phyloP scores from a whole-genome alignment of 2,329 filamentous ascomycete species.

The Diaporthe velutina region DNA sequence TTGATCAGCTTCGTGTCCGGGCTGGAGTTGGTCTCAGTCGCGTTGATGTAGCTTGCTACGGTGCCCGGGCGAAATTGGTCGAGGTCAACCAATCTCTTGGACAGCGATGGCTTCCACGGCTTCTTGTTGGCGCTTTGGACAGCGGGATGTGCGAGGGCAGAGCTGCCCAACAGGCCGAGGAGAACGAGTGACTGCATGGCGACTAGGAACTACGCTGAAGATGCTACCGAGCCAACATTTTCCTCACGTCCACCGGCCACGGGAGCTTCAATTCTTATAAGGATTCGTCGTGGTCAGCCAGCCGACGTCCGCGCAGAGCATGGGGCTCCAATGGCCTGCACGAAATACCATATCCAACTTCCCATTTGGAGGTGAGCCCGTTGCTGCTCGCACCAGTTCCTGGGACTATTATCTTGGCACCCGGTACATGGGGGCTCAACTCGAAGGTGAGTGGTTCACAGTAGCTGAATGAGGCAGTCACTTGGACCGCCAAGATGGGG shows the following conservation, averaged over 20 bases:
- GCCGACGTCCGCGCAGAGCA: background rate
- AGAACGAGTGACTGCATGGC: conserved; percentile 32
- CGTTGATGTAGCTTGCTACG: conserved; percentile 48
- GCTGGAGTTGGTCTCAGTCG: conserved; percentile 43
- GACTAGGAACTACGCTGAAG: conserved; percentile 1
- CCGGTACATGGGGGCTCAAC: conserved; percentile 4
- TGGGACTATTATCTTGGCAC: conserved; percentile 24
- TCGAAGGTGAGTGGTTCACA: conserved; percentile 15
- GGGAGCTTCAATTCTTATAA: conserved; percentile 8
- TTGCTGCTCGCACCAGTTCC: conserved; percentile 7
- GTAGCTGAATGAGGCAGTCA: conserved; percentile 31
- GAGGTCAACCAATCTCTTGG: conserved; percentile 48
- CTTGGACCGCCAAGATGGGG: conserved; percentile 20
- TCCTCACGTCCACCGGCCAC: background rate
- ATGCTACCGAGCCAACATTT: conserved; percentile 1
- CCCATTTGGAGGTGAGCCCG: conserved; percentile 29
- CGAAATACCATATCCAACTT: conserved; percentile 17
- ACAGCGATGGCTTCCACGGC: conserved; percentile 31
- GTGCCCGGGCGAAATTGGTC: conserved; percentile 49
- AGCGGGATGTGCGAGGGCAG: conserved; percentile 32
- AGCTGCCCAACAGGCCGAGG: conserved; percentile 32
- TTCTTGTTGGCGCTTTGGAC: background rate
- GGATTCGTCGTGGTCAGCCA: background rate
- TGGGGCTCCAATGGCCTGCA: conserved; percentile 14
- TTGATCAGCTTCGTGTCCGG: conserved; percentile 45